These are phyloP conservation scores for Tylopilus sp. DNA, from an alignment of 1,284 basidiomycete species.

Conservation along the genomic window DNA sequence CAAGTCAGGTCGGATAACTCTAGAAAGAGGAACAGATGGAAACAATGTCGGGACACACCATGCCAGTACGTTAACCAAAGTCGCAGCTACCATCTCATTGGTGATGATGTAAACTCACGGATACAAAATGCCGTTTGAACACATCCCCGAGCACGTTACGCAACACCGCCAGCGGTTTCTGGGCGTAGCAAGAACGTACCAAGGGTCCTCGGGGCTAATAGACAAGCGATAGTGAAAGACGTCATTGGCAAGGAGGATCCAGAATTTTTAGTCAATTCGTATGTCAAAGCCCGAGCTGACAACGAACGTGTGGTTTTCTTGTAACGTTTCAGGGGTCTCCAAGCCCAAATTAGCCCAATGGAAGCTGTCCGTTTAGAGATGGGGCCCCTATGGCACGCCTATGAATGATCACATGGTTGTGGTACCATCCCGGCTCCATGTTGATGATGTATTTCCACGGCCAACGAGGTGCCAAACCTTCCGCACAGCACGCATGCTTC, in stretches of 20 bases:
- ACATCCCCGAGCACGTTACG: neutral
- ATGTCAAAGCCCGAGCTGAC: neutral
- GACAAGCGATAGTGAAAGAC: neutral
- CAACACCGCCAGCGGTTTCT: neutral
- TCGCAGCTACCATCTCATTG: neutral
- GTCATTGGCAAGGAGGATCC: neutral
- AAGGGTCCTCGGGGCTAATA: neutral
- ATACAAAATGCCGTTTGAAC: too few species aligned
- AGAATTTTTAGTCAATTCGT: neutral
- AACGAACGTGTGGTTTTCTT: neutral
- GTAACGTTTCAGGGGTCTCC: neutral
- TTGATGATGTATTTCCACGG: neutral
- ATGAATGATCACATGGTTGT: neutral
- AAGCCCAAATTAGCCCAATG: neutral
- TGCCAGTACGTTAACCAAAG: neutral
- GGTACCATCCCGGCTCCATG: neutral
- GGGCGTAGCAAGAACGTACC: neutral
- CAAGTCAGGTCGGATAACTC: neutral
- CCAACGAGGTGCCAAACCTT: neutral
- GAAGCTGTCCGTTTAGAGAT: neutral
- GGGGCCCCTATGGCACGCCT: neutral
- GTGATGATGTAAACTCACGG: neutral
- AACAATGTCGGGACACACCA: neutral
- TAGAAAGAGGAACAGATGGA: neutral
- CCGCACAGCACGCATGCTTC: slow-evolving; percentile 5